Evolutionary conservation across 148 eudicot species (phyloP), one percentile per base, ranked within the genome.

Genomic region (Vaccinium corymbosum): DNA sequence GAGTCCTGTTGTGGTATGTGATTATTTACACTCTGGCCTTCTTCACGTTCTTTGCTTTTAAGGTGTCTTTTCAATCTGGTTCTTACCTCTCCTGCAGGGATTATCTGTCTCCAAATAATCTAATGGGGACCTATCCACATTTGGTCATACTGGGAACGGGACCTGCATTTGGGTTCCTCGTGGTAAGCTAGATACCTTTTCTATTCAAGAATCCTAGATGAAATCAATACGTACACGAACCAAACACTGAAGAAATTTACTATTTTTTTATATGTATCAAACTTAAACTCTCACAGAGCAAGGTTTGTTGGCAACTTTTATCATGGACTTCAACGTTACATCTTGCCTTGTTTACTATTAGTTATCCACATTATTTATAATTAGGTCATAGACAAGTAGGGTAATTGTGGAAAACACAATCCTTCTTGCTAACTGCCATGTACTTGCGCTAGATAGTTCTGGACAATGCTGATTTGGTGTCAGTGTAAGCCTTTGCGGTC

Each of bases 151-250:
- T 91, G 84, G 96, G 99, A 89, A 91, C 93, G 80, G 99, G 99
- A 70, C 95, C 93, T 86, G 94, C 97, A 56, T 97, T 97, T 89
- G 99, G 98, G 59, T 97, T 93, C 83, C 95, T 94, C 72, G 99
- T 97, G 95, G 99, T 97, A 91, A 88, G 91, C 68, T 70, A 9
- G 52, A 22, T 42, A 19, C n/a, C 8, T 53, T 16, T 68, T 32
- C n/a, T 35, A 6, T 78, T 17, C 11, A 5, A 52, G 15, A n/a
- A 68, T 68, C 73, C 73, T 68, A 20, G 61, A 32, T 79, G 22
- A 56, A 29, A 25, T 56, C 61, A 61, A 55, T 55, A 29, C 42
- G 2, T 79, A 16, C n/a, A 35, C 49, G 3, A 72, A 72, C 50
- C 76, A 72, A 72, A 72, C 50, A 38, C 3, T 72, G 12, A 68